These are phyloP conservation scores for Calonectria henricotiae DNA, from an alignment of 2,329 filamentous ascomycete species.

Conservation along the genomic window DNA sequence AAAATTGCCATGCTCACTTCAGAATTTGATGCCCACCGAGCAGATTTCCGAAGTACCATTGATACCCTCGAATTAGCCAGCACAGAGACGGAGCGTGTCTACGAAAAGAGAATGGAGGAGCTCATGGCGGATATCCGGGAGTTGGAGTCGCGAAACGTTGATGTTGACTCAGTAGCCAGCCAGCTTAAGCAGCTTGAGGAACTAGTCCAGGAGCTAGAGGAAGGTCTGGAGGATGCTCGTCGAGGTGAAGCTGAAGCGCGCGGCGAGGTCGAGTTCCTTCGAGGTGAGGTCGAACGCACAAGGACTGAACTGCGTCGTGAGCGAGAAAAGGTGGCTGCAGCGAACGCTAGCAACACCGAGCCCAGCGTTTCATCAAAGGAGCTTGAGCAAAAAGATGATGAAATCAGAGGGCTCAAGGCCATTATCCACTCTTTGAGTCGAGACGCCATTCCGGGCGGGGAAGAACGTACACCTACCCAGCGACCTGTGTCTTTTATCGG, in stretches of 20 bases:
- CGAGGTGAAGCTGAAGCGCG: conserved; percentile 95
- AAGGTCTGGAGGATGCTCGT: conserved; percentile 94
- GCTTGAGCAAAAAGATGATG: conserved; percentile 94
- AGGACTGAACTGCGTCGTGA: conserved; percentile 90
- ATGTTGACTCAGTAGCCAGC: conserved; percentile 91
- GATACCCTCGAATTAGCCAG: conserved; percentile 97
- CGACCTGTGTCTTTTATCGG: conserved; percentile 58
- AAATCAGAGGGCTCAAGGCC: conserved; percentile 96
- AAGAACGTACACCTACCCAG: conserved; percentile 55
- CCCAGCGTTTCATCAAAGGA: conserved; percentile 77
- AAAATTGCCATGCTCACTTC: conserved; percentile 94
- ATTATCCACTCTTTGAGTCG: conserved; percentile 97
- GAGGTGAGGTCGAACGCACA: conserved; percentile 94
- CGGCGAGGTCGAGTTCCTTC: conserved; percentile 94
- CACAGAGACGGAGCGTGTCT: conserved; percentile 95
- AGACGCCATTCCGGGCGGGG: conserved; percentile 71
- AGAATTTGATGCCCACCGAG: conserved; percentile 94
- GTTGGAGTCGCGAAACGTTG: conserved; percentile 85
- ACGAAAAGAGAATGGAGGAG: conserved; percentile 92
- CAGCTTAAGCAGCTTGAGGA: conserved; percentile 97
- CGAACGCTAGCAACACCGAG: conserved; percentile 59
- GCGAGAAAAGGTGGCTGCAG: conserved; percentile 78
- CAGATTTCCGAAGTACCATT: conserved; percentile 96
- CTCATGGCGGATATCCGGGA: conserved; percentile 88
- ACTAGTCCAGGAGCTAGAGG: conserved; percentile 95